Evolutionary conservation across 1,284 basidiomycete species (phyloP).

Genomic region (Cutaneotrichosporon sp.): DNA sequence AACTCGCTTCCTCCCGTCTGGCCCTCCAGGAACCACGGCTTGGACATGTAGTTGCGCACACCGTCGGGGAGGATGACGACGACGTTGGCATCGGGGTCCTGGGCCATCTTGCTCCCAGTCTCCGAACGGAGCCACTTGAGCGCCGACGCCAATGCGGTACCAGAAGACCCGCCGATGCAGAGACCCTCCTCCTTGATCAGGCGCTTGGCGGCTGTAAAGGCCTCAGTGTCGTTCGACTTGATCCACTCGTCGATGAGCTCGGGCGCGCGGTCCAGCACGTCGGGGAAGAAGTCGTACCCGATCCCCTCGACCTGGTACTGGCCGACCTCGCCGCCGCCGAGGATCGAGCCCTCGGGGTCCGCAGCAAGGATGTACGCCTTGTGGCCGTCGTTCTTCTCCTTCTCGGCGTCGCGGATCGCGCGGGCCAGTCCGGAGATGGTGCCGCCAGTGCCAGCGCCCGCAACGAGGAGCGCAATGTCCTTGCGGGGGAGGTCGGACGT

Average conservation of each 20-base stretch:
- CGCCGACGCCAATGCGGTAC: slow-evolving; percentile 76
- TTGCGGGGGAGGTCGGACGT: slow-evolving; percentile 48
- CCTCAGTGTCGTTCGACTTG: slow-evolving; percentile 78
- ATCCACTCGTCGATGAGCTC: slow-evolving; percentile 67
- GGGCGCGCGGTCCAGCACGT: slow-evolving; percentile 58
- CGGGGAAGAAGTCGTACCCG: slow-evolving; percentile 81
- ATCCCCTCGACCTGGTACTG: slow-evolving; percentile 89
- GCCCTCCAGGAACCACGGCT: slow-evolving; percentile 55
- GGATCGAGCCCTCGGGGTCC: slow-evolving; percentile 90
- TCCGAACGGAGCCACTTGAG: slow-evolving; percentile 70
- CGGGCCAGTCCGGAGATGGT: slow-evolving; percentile 84
- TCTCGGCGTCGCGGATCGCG: slow-evolving; percentile 67
- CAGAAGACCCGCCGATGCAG: slow-evolving; percentile 87
- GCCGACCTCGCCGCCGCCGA: slow-evolving; percentile 62
- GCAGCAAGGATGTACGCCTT: slow-evolving; percentile 67
- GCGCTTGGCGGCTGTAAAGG: slow-evolving; percentile 71
- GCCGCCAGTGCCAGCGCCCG: slow-evolving; percentile 90
- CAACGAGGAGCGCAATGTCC: slow-evolving; percentile 80
- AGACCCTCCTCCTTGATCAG: slow-evolving; percentile 85
- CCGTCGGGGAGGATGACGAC: slow-evolving; percentile 87
- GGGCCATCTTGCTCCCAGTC: slow-evolving; percentile 65
- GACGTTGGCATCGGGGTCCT: slow-evolving; percentile 75
- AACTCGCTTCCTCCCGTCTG: slow-evolving; percentile 16
- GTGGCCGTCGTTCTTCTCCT: slow-evolving; percentile 17
- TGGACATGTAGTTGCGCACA: slow-evolving; percentile 95